Percentiles rank a stretch among this genome's conserved stretches.
Evolutionary conservation across 2,329 filamentous ascomycete genomes (phyloP).

Genomic region (Orbilia ellipsospora): DNA sequence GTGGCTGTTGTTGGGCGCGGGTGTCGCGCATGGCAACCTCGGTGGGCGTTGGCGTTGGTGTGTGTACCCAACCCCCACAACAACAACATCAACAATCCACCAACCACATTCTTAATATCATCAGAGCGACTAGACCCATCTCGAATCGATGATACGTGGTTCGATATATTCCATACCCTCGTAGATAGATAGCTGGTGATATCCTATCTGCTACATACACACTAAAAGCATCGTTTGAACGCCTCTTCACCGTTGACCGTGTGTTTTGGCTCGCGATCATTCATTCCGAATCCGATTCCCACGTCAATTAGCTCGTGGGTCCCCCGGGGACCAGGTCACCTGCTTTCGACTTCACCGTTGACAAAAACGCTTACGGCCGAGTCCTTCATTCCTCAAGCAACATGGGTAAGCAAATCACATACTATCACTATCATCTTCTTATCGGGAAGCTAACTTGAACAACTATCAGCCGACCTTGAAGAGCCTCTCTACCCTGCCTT

Average conservation of each 20-base stretch:
- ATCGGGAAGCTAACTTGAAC: no score
- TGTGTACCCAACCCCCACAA: slow-evolving; percentile 39
- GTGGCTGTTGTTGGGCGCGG: neutral
- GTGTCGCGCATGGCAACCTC: slow-evolving; percentile 50
- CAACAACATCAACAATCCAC: slow-evolving; percentile 26
- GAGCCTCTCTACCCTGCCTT: slow-evolving; percentile 39
- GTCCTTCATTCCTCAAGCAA: slow-evolving; percentile 12
- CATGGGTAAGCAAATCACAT: slow-evolving; percentile 33
- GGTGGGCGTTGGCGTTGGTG: slow-evolving; percentile 3
- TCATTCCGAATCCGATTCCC: neutral
- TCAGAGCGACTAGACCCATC: neutral
- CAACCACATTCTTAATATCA: slow-evolving; percentile 22
- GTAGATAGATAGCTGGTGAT: slow-evolving; percentile 48
- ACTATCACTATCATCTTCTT: no score
- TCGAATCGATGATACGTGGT: neutral
- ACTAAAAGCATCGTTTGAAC: slow-evolving; percentile 13
- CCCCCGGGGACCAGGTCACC: no score
- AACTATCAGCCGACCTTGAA: slow-evolving; percentile 20
- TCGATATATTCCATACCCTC: slow-evolving; percentile 18
- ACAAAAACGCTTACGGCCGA: neutral
- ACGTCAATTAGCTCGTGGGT: neutral
- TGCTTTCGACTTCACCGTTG: neutral
- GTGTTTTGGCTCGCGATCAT: slow-evolving; percentile 27
- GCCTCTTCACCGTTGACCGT: slow-evolving; percentile 37
- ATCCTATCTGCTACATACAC: slow-evolving; percentile 14